These are phyloP conservation scores for Porcisia deanei DNA, from an alignment of 208 protist species.

Conservation along the genomic window DNA sequence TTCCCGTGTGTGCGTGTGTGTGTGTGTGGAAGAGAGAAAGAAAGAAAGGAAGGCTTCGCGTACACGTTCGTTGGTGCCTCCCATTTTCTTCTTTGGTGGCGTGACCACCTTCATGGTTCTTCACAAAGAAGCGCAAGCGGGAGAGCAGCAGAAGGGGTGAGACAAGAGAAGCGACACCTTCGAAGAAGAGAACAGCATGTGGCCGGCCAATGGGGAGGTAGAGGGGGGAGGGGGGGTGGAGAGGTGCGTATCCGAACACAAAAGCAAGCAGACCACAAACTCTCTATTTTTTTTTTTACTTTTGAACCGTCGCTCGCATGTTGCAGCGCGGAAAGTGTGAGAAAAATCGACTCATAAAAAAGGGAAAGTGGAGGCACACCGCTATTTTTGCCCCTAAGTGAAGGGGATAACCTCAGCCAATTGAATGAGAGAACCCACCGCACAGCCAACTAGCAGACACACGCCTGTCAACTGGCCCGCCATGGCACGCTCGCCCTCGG, in stretches of 20 bases:
- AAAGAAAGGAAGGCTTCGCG: background rate
- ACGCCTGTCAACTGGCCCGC: slow-evolving; percentile 63
- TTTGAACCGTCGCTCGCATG: background rate
- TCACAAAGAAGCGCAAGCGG: background rate
- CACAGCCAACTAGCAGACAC: slow-evolving; percentile 62
- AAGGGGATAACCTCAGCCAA: slow-evolving; percentile 52
- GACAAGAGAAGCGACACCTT: background rate
- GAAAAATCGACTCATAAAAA: background rate
- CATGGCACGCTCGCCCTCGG: slow-evolving; percentile 59
- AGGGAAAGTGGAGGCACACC: background rate
- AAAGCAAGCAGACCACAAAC: background rate
- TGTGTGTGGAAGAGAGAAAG: background rate
- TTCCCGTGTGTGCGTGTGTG: background rate
- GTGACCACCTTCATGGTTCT: background rate
- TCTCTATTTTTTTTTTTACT: background rate
- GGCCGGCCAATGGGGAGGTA: background rate
- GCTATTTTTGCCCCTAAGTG: slow-evolving; percentile 4
- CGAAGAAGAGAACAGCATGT: background rate
- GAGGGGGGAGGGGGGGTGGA: background rate
- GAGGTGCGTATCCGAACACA: background rate
- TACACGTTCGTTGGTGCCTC: background rate
- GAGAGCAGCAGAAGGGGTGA: background rate
- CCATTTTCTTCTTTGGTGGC: too few species aligned
- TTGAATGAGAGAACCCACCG: slow-evolving; percentile 66
- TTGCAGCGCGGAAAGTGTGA: background rate